A percentile compares a stretch with the other conserved stretches of the same genome.
Evolutionary conservation across 78 protist genomes (phyloP).

Genomic region (Anaeramoeba flamelloides): DNA sequence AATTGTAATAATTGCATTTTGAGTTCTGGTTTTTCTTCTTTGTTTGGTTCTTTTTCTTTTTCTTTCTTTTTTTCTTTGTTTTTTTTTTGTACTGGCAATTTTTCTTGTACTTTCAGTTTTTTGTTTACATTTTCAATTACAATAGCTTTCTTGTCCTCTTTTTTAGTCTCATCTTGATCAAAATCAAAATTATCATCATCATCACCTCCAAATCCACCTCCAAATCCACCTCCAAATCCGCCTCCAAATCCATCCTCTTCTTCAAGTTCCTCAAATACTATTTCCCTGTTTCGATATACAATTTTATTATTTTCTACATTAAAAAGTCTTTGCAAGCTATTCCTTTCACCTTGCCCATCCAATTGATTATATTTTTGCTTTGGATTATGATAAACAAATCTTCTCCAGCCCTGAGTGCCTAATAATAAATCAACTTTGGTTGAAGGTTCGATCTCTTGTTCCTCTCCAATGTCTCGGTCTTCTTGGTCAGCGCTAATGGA

Average conservation of each 20-base stretch:
- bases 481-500: background rate
- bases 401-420: background rate
- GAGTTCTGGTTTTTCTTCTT: background rate
- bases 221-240: background rate
- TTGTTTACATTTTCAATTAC: background rate
- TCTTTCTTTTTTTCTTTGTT: background rate
- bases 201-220: background rate
- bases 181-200: background rate
- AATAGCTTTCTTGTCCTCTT: background rate
- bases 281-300: too few species aligned
- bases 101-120: background rate
- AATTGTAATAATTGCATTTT: background rate
- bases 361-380: too few species aligned
- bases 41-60: background rate
- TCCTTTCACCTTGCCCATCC: too few species aligned
- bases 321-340: background rate
- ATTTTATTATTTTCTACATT: background rate
- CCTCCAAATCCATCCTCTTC: too few species aligned
- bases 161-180: background rate
- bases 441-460: background rate
- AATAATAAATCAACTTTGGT: background rate
- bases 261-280: too few species aligned
- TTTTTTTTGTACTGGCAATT: background rate
- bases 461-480: background rate
- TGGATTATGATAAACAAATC: background rate